A percentile compares a stretch with the other conserved stretches of the same genome.
Evolutionary conservation across 2,329 filamentous ascomycete species (phyloP).

Genomic region (Colletotrichum sp.): DNA sequence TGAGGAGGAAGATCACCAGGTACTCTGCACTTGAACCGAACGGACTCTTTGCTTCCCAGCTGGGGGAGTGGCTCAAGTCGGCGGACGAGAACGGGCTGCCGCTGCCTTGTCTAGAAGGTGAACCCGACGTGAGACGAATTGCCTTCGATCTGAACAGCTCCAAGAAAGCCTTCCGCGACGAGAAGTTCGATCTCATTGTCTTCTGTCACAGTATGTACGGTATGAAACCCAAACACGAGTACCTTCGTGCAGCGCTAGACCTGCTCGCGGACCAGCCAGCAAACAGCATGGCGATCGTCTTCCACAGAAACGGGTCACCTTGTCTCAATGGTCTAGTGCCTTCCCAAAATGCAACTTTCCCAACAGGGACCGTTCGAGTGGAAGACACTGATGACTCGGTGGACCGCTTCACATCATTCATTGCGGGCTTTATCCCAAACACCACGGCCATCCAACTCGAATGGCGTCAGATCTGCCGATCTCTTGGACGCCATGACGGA

Average conservation of each 20-base stretch:
- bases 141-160: constrained; percentile 41
- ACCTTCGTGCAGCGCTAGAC: constrained; percentile 49
- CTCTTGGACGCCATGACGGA: constrained; percentile 43
- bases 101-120: constrained; percentile 44
- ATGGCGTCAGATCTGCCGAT: constrained; percentile 59
- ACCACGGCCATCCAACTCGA: constrained; percentile 32
- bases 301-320: constrained; percentile 55
- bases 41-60: constrained; percentile 41
- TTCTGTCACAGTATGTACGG: constrained; percentile 71
- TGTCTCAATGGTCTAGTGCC: constrained; percentile 52
- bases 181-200: constrained; percentile 58
- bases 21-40: constrained; percentile 63
- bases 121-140: constrained; percentile 38
- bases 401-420: constrained; percentile 56
- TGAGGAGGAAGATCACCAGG: constrained; percentile 47
- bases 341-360: constrained; percentile 49
- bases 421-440: constrained; percentile 49
- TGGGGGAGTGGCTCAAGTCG: constrained; percentile 47
- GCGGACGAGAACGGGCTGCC: constrained; percentile 29
- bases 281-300: constrained; percentile 53
- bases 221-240: constrained; percentile 51
- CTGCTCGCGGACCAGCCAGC: constrained; percentile 46
- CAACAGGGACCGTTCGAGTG: constrained; percentile 47
- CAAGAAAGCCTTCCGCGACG: constrained; percentile 21
- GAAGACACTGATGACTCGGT: constrained; percentile 47